Evolutionary conservation across 345 rosid species (phyloP).

Genomic region (Murraya paniculata): DNA sequence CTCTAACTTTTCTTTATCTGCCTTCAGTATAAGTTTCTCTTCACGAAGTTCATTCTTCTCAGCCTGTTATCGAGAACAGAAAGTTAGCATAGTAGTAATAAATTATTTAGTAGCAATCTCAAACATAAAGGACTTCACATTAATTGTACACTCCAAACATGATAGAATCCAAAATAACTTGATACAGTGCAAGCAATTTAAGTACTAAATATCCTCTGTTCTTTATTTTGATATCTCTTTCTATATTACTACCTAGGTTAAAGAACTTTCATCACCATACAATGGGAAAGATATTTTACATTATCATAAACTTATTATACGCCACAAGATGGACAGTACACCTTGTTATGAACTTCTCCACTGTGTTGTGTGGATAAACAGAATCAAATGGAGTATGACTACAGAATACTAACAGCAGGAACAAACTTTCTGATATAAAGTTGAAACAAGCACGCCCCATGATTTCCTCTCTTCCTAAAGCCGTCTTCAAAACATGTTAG

Average conservation of each 20-base stretch:
- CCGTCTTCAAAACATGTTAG: background rate
- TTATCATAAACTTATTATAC: background rate
- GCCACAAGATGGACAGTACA: background rate
- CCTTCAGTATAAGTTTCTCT: constrained; percentile 75
- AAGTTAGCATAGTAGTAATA: background rate
- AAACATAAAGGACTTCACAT: background rate
- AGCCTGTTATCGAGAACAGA: constrained; percentile 32
- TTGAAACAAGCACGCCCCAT: background rate
- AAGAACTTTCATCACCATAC: background rate
- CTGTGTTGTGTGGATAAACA: background rate
- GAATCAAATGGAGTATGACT: background rate
- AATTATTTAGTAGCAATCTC: background rate
- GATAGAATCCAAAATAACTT: background rate
- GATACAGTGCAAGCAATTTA: background rate
- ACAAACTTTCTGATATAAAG: background rate
- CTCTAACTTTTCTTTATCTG: constrained; percentile 73
- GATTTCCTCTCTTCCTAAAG: background rate
- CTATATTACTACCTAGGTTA: background rate
- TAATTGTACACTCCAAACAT: background rate
- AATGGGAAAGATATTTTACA: background rate
- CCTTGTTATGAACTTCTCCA: background rate
- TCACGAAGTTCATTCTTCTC: constrained; percentile 90
- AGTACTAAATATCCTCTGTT: background rate
- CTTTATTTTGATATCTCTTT: background rate
- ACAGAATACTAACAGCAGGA: background rate